Evolutionary conservation across 2,329 filamentous ascomycete genomes (phyloP).

Genomic region (Colletotrichum costaricense): DNA sequence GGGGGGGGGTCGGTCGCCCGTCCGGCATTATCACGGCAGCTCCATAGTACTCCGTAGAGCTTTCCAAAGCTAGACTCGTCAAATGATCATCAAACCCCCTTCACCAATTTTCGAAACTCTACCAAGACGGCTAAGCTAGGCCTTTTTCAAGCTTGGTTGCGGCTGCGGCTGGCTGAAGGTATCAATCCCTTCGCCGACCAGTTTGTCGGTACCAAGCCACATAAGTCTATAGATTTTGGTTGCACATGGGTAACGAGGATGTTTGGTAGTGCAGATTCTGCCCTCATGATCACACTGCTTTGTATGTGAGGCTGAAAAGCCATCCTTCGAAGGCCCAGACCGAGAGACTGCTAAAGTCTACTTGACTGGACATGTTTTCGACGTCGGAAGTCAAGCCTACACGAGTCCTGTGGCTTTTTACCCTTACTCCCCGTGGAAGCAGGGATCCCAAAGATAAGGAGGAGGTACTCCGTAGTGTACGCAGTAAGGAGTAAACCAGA

Average conservation of each 20-base stretch:
- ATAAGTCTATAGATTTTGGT: background rate
- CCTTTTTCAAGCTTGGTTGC: background rate
- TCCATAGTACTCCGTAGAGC: background rate
- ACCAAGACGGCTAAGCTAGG: background rate
- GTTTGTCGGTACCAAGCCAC: background rate
- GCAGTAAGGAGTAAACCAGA: slow-evolving; percentile 7
- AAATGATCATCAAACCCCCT: background rate
- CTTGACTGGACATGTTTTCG: background rate
- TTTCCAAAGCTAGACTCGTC: background rate
- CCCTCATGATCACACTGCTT: background rate
- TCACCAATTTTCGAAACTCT: background rate
- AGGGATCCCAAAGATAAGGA: slow-evolving; percentile 22
- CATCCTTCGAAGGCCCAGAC: background rate
- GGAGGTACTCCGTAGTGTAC: too few relatives aligned
- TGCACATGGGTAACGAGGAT: background rate
- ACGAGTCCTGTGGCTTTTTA: background rate
- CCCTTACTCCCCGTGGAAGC: background rate
- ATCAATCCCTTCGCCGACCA: background rate
- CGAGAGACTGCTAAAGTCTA: background rate
- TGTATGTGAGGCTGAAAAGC: background rate
- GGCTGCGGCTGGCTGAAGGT: slow-evolving; percentile 1
- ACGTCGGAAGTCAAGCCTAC: background rate
- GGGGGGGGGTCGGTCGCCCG: background rate
- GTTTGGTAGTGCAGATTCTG: background rate
- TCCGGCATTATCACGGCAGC: slow-evolving; percentile 9